phyloP scores from a whole-genome alignment of 2,329 filamentous ascomycete genomes.

The Phoma sp. region DNA sequence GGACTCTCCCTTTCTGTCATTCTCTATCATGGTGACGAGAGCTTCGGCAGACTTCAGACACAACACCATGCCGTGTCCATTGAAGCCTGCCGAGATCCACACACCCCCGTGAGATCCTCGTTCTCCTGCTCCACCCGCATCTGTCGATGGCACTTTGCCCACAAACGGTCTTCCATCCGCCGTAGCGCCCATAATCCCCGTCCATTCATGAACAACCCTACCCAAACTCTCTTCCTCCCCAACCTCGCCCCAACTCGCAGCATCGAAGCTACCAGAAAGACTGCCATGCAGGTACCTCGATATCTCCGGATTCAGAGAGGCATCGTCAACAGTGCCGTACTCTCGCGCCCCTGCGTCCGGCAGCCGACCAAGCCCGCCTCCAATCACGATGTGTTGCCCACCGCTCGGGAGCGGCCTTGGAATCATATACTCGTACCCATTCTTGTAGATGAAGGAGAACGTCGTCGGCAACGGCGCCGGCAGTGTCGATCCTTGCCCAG shows the following conservation, averaged over 20 bases:
- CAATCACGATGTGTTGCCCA: constrained; percentile 64
- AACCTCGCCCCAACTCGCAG: constrained; percentile 45
- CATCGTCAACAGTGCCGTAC: constrained; percentile 65
- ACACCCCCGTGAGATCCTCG: constrained; percentile 44
- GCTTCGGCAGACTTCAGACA: constrained; percentile 66
- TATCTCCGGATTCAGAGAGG: constrained; percentile 56
- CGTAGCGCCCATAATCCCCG: constrained; percentile 60
- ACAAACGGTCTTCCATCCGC: constrained; percentile 58
- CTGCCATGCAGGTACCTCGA: constrained; percentile 54
- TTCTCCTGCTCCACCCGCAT: constrained; percentile 22
- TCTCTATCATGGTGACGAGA: constrained; percentile 60
- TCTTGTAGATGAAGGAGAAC: constrained; percentile 66
- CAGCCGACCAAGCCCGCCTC: constrained; percentile 60
- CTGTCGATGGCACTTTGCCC: constrained; percentile 45
- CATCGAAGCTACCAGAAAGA: constrained; percentile 60
- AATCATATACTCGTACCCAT: constrained; percentile 72
- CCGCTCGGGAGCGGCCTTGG: constrained; percentile 51
- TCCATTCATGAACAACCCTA: constrained; percentile 52
- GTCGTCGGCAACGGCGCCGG: constrained; percentile 56
- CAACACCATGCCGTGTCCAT: constrained; percentile 70
- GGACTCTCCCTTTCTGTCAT: constrained; percentile 34
- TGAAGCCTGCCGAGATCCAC: constrained; percentile 66
- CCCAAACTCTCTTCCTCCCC: constrained; percentile 20
- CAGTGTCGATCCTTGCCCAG: constrained; percentile 44
- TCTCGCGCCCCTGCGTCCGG: constrained; percentile 53